Percentiles rank a stretch among this genome's conserved stretches.
Evolutionary conservation across 345 rosid genomes (phyloP).

Genomic region (Trapa incisa): DNA sequence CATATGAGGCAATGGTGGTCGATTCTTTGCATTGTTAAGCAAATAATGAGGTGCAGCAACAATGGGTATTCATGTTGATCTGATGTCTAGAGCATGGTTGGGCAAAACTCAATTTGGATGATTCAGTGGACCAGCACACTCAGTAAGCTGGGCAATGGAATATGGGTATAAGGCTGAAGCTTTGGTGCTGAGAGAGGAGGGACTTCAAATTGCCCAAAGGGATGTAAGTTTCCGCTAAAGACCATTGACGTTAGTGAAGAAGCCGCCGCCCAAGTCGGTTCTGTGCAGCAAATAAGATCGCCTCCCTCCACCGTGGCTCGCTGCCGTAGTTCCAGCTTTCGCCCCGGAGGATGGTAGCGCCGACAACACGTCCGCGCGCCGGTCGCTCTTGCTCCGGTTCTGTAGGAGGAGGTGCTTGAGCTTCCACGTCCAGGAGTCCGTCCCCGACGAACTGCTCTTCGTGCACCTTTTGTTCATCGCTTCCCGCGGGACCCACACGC

Average conservation of each 20-base stretch:
- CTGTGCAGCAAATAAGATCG: slow-evolving; percentile 35
- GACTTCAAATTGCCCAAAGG: slow-evolving; percentile 16
- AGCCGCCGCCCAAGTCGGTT: slow-evolving; percentile 34
- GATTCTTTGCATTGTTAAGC: no score
- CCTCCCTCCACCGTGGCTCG: slow-evolving; percentile 25
- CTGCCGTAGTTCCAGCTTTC: slow-evolving; percentile 3
- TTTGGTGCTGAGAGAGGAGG: no score
- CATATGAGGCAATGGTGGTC: no score
- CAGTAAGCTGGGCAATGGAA: no score
- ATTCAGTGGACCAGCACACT: no score
- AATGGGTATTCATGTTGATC: no score
- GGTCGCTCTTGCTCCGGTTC: slow-evolving; percentile 54
- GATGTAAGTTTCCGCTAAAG: slow-evolving; percentile 41
- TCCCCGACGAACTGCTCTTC: slow-evolving; percentile 70
- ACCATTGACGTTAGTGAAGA: slow-evolving; percentile 39
- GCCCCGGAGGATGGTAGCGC: slow-evolving; percentile 20
- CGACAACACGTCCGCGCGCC: slow-evolving; percentile 31
- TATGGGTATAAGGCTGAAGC: no score
- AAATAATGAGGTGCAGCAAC: no score
- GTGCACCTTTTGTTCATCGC: slow-evolving; percentile 25
- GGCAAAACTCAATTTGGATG: no score
- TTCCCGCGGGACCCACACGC: slow-evolving; percentile 54
- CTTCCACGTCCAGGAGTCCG: slow-evolving; percentile 47
- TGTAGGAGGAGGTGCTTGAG: slow-evolving; percentile 26
- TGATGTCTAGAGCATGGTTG: no score